phyloP scores from a whole-genome alignment of 1,139 yeast species.

The Sugiyamaella xylanicola region DNA sequence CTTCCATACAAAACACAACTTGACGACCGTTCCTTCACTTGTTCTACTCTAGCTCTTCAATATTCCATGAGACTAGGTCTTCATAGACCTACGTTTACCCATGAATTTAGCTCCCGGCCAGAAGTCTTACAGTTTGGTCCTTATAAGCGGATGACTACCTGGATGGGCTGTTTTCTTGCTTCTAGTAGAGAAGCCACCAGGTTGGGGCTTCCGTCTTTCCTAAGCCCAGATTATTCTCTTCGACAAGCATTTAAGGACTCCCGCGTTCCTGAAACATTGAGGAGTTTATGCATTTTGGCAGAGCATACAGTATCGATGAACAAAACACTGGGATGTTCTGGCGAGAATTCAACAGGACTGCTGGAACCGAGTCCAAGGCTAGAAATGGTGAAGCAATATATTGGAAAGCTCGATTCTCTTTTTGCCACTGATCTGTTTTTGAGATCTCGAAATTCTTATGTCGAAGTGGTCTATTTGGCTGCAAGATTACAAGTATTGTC shows the following conservation, averaged over 20 bases:
- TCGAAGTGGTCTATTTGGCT: conserved; percentile 14
- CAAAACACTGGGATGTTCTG: conserved; percentile 15
- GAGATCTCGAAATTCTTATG: conserved; percentile 13
- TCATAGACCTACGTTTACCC: conserved; percentile 10
- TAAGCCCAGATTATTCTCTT: conserved; percentile 14
- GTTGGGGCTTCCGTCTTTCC: conserved; percentile 17
- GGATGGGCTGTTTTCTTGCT: conserved; percentile 22
- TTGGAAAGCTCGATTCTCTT: conserved; percentile 14
- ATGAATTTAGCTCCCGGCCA: conserved; percentile 11
- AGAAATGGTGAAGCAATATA: conserved; percentile 18
- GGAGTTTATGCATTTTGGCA: conserved; percentile 15
- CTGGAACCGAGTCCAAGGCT: conserved; percentile 17
- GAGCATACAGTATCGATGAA: conserved; percentile 13
- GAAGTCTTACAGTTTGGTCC: conserved; percentile 16
- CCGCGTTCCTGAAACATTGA: conserved; percentile 12
- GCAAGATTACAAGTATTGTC: conserved; percentile 19
- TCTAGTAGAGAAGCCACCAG: conserved; percentile 15
- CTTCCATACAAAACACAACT: conserved; percentile 18
- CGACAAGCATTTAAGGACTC: conserved; percentile 13
- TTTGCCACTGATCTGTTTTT: conserved; percentile 8
- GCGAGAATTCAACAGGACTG: conserved; percentile 19
- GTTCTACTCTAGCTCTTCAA: conserved; percentile 13
- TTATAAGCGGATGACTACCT: conserved; percentile 19
- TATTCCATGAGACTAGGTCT: conserved; percentile 13
- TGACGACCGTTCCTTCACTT: conserved; percentile 19